Evolutionary conservation across 1,284 basidiomycete genomes (phyloP).

Genomic region (Melampsora americana): DNA sequence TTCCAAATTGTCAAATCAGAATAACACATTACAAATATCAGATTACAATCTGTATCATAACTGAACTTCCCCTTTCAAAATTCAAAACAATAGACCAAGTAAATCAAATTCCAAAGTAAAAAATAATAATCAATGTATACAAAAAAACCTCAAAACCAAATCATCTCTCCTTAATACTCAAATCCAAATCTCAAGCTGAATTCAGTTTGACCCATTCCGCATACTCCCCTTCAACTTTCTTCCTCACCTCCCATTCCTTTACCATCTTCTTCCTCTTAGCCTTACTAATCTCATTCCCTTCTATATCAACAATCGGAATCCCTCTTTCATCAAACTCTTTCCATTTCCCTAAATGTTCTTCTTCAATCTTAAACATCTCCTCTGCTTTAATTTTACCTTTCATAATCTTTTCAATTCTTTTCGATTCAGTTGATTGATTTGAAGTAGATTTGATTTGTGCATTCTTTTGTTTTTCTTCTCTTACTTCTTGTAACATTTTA

Average conservation of each 20-base stretch:
- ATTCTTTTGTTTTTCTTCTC: slow-evolving; percentile 82
- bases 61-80: too few relatives aligned
- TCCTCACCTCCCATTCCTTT: slow-evolving; percentile 75
- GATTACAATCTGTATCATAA: too few relatives aligned
- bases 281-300: slow-evolving; percentile 83
- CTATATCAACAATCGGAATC: slow-evolving; percentile 74
- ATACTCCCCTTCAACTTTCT: slow-evolving; percentile 57
- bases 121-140: too few relatives aligned
- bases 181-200: not conserved
- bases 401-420: slow-evolving; percentile 72
- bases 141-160: too few relatives aligned
- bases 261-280: slow-evolving; percentile 71
- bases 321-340: slow-evolving; percentile 72
- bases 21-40: too few relatives aligned
- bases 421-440: slow-evolving; percentile 72
- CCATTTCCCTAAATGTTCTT: slow-evolving; percentile 48
- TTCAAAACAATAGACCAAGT: too few relatives aligned
- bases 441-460: slow-evolving; percentile 73
- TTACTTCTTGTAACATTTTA: slow-evolving; percentile 72
- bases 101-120: too few relatives aligned
- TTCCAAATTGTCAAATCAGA: too few relatives aligned
- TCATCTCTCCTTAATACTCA: too few relatives aligned
- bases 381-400: slow-evolving; percentile 73
- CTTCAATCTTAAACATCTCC: slow-evolving; percentile 69
- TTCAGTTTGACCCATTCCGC: not conserved